A percentile compares a stretch with the other conserved stretches of the same genome.
Evolutionary conservation across 345 rosid genomes (phyloP).

Genomic region (Luvunga scandens): DNA sequence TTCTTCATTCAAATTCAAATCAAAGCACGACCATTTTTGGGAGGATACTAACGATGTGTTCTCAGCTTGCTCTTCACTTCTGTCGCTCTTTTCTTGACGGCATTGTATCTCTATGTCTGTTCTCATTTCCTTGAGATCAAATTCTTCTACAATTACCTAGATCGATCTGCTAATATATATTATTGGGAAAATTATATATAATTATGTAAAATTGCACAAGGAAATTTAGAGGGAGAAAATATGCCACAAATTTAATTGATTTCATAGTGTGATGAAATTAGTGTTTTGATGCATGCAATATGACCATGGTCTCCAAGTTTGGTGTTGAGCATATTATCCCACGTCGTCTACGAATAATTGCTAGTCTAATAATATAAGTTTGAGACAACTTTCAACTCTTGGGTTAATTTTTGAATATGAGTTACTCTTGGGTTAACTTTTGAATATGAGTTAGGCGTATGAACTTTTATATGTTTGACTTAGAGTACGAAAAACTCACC

Average conservation of each 20-base stretch:
- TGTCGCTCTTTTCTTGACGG: conserved; percentile 18
- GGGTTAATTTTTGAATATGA: no score
- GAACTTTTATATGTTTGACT: no score
- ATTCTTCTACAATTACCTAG: background rate
- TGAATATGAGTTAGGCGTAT: no score
- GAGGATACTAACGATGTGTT: conserved; percentile 21
- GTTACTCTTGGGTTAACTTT: no score
- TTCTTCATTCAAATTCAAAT: conserved; percentile 46
- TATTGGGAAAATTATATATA: no score
- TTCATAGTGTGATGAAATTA: background rate
- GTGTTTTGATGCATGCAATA: background rate
- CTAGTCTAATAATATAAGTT: background rate
- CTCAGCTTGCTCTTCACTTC: conserved; percentile 25
- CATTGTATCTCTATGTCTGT: conserved; percentile 13
- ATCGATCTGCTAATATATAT: background rate
- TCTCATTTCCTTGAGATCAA: background rate
- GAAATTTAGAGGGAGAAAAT: background rate
- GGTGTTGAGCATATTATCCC: background rate
- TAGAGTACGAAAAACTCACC: no score
- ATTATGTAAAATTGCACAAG: background rate
- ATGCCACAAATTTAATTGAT: background rate
- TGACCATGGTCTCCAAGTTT: background rate
- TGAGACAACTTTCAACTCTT: no score
- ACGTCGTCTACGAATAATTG: no score
- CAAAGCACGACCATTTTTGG: conserved; percentile 35